Conservation (phyloP, 257 asterid genomes). For the Leptodermis oblonga region DNA sequence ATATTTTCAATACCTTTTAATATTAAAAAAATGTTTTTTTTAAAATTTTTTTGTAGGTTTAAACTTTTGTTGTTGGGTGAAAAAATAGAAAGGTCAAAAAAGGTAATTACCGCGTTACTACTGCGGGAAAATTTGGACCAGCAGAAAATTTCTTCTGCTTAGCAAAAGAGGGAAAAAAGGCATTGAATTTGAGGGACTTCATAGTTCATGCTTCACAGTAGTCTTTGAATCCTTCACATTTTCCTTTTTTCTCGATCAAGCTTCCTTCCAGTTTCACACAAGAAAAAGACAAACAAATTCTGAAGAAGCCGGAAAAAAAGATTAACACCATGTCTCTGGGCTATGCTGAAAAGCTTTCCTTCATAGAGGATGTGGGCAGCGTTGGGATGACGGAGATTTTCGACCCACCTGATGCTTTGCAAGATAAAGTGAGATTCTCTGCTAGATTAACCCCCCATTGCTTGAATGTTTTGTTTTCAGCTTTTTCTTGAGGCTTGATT, state of each 20-base stretch:
- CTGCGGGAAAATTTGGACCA: no score
- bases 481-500: background rate
- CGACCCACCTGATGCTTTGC: constrained; percentile 69
- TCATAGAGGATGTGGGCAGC: constrained; percentile 92
- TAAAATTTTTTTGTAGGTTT: no score
- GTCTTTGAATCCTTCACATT: no score
- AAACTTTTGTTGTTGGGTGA: no score
- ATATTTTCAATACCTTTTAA: no score
- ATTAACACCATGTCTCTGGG: constrained; percentile 70
- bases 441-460: constrained; percentile 5
- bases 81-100: no score
- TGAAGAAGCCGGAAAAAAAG: background rate
- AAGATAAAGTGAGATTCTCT: constrained; percentile 46
- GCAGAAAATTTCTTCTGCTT: no score
- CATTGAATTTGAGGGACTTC: no score
- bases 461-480: constrained; percentile 4
- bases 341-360: constrained; percentile 86
- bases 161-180: no score
- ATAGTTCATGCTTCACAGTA: no score
- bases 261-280: background rate
- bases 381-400: constrained; percentile 86
- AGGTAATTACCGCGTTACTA: no score
- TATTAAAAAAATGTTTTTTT: no score
- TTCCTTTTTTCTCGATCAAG: background rate
- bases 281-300: background rate